Evolutionary conservation across 2,329 filamentous ascomycete genomes (phyloP).

Genomic region (Lachnellula suecica): DNA sequence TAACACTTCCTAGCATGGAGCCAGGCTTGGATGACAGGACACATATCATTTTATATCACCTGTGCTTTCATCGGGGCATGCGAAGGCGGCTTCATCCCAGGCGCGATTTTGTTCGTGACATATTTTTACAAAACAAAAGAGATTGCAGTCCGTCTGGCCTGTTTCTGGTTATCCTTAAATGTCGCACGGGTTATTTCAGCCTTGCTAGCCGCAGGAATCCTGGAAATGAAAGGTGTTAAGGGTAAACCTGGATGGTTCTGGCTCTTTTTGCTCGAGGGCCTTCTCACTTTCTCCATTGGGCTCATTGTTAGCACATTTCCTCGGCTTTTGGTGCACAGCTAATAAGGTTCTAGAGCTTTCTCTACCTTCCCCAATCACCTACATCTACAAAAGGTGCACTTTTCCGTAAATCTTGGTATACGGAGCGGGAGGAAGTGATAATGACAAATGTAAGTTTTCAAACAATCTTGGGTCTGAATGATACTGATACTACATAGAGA

Average conservation of each 20-base stretch:
- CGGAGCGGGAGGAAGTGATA: constrained; percentile 56
- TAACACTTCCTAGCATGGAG: too few relatives aligned
- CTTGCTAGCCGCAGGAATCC: constrained; percentile 55
- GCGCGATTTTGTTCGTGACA: constrained; percentile 60
- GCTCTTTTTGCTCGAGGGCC: constrained; percentile 45
- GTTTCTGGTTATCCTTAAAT: constrained; percentile 63
- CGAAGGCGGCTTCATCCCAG: constrained; percentile 58
- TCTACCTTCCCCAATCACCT: constrained; percentile 47
- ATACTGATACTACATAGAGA: too few relatives aligned
- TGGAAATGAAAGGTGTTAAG: constrained; percentile 52
- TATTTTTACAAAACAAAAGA: constrained; percentile 71
- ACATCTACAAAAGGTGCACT: constrained; percentile 34
- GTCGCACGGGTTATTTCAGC: constrained; percentile 50
- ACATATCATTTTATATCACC: too few relatives aligned
- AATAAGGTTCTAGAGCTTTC: constrained; percentile 9
- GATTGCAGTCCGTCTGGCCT: constrained; percentile 62
- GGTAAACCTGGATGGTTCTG: constrained; percentile 57
- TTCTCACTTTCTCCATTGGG: constrained; percentile 18
- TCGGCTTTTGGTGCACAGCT: neutral
- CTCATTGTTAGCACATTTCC: too few relatives aligned
- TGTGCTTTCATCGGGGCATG: too few relatives aligned
- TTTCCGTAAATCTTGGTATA: constrained; percentile 63
- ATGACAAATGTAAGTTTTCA: too few relatives aligned
- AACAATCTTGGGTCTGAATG: too few relatives aligned
- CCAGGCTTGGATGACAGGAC: too few relatives aligned